Evolutionary conservation across 441 rosid species (phyloP).

Genomic region (Syzygium syzygioides): DNA sequence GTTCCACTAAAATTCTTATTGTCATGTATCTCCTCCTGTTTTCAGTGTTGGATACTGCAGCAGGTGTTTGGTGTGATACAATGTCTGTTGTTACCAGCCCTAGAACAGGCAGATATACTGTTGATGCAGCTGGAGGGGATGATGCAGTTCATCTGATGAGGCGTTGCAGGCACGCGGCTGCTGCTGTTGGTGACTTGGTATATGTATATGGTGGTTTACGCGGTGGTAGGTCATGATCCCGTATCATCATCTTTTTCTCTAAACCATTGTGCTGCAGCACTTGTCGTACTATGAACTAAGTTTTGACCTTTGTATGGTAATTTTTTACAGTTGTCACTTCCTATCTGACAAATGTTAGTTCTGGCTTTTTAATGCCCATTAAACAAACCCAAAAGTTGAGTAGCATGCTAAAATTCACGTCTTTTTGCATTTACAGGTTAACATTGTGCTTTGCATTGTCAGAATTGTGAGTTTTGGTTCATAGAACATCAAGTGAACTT

Average conservation of each 20-base stretch:
- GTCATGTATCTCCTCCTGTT: conserved; percentile 8
- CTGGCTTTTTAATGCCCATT: background rate
- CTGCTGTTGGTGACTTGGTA: conserved; percentile 94
- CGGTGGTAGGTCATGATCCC: conserved; percentile 63
- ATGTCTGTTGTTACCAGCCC: conserved; percentile 97
- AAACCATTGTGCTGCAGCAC: background rate
- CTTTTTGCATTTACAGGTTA: background rate
- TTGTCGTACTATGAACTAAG: background rate
- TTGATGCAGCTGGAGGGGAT: conserved; percentile 99
- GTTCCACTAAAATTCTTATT: background rate
- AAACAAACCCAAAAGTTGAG: background rate
- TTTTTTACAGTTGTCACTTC: background rate
- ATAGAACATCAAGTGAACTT: background rate
- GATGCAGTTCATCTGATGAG: conserved; percentile 96
- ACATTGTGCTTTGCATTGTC: background rate
- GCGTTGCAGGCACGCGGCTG: conserved; percentile 99
- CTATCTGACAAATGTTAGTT: background rate
- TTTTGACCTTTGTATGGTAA: background rate
- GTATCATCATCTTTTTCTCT: background rate
- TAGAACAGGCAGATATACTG: conserved; percentile 88
- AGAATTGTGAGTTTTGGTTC: background rate
- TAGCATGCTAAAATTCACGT: background rate
- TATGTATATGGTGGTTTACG: conserved; percentile 98
- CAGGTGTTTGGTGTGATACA: conserved; percentile 99
- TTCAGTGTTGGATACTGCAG: conserved; percentile 97